phyloP scores from a whole-genome alignment of 495 filamentous ascomycete species.

The Glarea lozoyensis region DNA sequence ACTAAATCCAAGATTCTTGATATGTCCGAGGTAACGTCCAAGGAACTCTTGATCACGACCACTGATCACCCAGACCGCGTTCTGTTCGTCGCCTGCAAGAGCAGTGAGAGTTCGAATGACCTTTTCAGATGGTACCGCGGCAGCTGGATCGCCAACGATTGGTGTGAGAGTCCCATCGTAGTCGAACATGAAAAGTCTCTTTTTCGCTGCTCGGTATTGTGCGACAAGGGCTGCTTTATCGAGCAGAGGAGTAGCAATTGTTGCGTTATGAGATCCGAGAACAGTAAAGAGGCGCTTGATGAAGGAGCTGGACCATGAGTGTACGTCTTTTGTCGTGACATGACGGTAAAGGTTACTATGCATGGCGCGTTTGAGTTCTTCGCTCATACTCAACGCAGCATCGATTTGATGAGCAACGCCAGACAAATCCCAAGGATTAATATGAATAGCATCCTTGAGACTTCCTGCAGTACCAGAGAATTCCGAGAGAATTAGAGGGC shows the following conservation, averaged over 20 bases:
- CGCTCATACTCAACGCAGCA: conserved; percentile 63
- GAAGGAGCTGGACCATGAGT: conserved; percentile 71
- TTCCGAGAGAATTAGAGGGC: conserved; percentile 86
- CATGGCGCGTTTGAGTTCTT: conserved; percentile 47
- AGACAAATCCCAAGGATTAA: conserved; percentile 85
- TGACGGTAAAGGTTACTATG: conserved; percentile 65
- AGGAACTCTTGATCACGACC: conserved; percentile 87
- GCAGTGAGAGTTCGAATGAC: conserved; percentile 69
- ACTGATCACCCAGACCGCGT: conserved; percentile 96
- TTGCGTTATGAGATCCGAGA: conserved; percentile 63
- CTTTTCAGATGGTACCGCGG: conserved; percentile 77
- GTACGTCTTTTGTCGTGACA: conserved; percentile 74
- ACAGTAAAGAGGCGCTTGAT: conserved; percentile 67
- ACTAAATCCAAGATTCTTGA: conserved; percentile 73
- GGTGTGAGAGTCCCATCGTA: conserved; percentile 98
- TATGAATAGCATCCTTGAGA: conserved; percentile 76
- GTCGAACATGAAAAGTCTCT: conserved; percentile 93
- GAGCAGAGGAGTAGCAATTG: conserved; percentile 69
- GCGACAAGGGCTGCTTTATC: conserved; percentile 60
- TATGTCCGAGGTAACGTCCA: conserved; percentile 78
- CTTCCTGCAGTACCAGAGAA: conserved; percentile 90
- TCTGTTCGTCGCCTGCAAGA: conserved; percentile 69
- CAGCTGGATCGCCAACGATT: conserved; percentile 80
- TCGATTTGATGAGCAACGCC: conserved; percentile 76
- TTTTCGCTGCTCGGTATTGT: conserved; percentile 59